phyloP scores from a whole-genome alignment of 805 yeast species.

The Ogataea corticis region DNA sequence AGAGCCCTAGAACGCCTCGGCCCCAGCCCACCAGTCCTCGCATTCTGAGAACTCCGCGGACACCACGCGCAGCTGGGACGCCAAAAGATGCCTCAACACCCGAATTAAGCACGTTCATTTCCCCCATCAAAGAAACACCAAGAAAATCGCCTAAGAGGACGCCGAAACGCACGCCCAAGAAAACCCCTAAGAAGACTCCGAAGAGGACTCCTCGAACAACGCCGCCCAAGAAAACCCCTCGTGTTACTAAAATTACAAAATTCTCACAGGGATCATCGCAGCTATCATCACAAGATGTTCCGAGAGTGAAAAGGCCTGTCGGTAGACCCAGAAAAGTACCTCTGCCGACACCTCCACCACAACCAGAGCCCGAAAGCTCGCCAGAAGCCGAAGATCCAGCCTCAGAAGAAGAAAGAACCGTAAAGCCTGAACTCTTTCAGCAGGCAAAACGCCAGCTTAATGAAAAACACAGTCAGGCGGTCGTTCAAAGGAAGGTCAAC shows the following conservation, averaged over 20 bases:
- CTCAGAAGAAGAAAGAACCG: not conserved
- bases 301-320: not conserved
- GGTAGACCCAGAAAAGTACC: not conserved
- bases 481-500: slow-evolving; percentile 5
- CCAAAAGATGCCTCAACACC: slow-evolving; percentile 10
- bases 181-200: not conserved
- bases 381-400: not conserved
- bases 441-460: slow-evolving; percentile 8
- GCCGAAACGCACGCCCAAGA: slow-evolving; percentile 7
- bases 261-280: slow-evolving; percentile 1
- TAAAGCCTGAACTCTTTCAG: slow-evolving; percentile 8
- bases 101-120: slow-evolving; percentile 22
- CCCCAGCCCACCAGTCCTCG: too few relatives aligned
- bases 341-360: not conserved
- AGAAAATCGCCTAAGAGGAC: slow-evolving; percentile 6
- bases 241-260: not conserved
- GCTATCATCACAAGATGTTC: not conserved
- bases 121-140: slow-evolving; percentile 12
- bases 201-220: not conserved
- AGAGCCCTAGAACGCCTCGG: slow-evolving; percentile 1
- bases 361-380: not conserved
- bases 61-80: not conserved
- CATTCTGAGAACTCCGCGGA: not conserved
- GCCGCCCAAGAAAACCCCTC: not conserved
- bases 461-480: slow-evolving; percentile 6